Base-by-base conservation (phyloP, 768 basidiomycete species). In the Collybia sordida region DNA sequence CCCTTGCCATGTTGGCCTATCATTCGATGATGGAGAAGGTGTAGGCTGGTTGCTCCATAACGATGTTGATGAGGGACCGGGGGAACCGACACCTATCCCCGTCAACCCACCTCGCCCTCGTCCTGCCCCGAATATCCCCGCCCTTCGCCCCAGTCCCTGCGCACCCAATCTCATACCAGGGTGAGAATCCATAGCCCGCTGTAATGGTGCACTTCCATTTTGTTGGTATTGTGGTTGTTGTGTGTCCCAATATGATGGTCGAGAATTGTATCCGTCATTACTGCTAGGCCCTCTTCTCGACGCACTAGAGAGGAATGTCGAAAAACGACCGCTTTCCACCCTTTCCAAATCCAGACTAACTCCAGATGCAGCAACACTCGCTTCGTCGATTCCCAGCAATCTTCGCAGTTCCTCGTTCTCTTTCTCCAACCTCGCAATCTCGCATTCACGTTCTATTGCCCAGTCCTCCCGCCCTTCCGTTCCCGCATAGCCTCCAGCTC, bases 361-460 rank as follows among this genome's bases (percentile, higher is more conserved):
- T 7, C 85, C 83, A 39, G 73, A 75, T 38, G 75, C 77, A 1
- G 68, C 67, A 46, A 87, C 72, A 35, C 71, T 76, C 21, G 66
- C 75, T 28, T 73, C 65, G 65, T 90, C 87, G 52, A 98, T 93
- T 15, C 81, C 83, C 40, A 99, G 71, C 67, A 88, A 64, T 59
- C 76, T 75, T 43, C 96, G 76, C 43, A 99, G 71, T 49, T 83
- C 78, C 38, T 81, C 78, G 62, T 99, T 99, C 71, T 98, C 96
- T 43, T 71, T 72, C 65, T 88, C 86, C 37, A 99, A 70, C 42
- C 94, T 79, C 8, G 77, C 60, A 45, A 99, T 91, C 71, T 98
- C 97, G 53, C 72, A 70, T 64, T 98, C 96, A 53, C 97, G 80
- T 65, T 93, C 90, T 51, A 86, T 55, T 2, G 90, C 86, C 91